Evolutionary conservation across 331 rosid genomes (phyloP), one percentile per base, ranked within the genome.

Genomic region (Dryas integrifolia): DNA sequence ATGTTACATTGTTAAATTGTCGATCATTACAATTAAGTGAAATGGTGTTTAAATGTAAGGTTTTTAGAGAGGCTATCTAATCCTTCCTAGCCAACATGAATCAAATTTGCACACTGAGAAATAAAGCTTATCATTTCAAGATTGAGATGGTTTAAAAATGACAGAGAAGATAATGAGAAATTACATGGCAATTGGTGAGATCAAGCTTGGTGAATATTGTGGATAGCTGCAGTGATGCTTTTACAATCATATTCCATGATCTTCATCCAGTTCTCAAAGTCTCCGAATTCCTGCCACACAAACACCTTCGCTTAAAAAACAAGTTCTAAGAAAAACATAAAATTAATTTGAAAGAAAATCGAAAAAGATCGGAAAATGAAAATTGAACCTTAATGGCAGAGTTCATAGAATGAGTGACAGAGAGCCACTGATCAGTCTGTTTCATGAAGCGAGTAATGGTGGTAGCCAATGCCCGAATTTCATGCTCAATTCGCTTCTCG

Each of bases 181-280:
- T 61, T 51, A 61, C 52, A 73, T 41, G 26, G 16, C 30, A 48
- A 48, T 24, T 24, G 59, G 26, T 10, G 48, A 62, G 56, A 48
- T 89, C 83, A 87, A 10, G 78, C 83, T 72, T 86, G 88, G 77
- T 88, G 87, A 75, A 90, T 88, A 64, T 88, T 88, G 60, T 79
- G 85, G 76, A 90, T 88, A 44, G 92, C 91, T 16, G 96, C 78
- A 53, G 72, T 84, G 83, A 90, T 81, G 77, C 82, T 90, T 72
- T 88, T 90, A 76, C 92, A 90, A 65, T 90, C 92, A 61, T 84
- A 90, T 72, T 90, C 96, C 85, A 88, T 87, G 64, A 67, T 69
- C 89, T 86, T 90, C 92, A 90, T 90, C 96, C 92, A 86, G 79
- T 90, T 90, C 91, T 90, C 96, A 65, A 90, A 88, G 70, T 90